phyloP scores from a whole-genome alignment of 805 yeast genomes.

The Candida silvatica region DNA sequence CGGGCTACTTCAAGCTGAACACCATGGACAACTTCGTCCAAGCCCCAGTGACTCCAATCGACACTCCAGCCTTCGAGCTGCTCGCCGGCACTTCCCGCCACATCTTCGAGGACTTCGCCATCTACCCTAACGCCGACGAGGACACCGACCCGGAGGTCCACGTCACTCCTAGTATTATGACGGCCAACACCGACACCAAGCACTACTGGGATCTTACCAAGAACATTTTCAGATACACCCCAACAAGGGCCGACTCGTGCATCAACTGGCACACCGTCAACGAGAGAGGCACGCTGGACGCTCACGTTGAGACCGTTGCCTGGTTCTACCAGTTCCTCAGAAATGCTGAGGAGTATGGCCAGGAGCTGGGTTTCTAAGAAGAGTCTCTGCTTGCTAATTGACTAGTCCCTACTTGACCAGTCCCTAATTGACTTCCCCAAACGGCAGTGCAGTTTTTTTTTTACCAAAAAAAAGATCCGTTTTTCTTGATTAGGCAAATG shows the following conservation, averaged over 20 bases:
- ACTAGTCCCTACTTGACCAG: too few relatives aligned
- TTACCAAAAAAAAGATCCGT: too few relatives aligned
- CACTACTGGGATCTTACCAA: constrained; percentile 47
- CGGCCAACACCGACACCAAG: constrained; percentile 57
- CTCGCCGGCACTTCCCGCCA: constrained; percentile 58
- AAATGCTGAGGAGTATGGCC: constrained; percentile 1
- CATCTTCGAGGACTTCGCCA: constrained; percentile 46
- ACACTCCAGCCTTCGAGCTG: constrained; percentile 40
- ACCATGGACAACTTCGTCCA: constrained; percentile 22
- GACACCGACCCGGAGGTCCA: constrained; percentile 9
- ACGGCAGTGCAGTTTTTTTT: too few relatives aligned
- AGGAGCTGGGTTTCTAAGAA: too few relatives aligned
- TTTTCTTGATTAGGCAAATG: too few relatives aligned
- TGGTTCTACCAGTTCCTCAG: constrained; percentile 3
- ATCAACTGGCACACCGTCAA: constrained; percentile 5
- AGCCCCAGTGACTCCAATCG: constrained; percentile 36
- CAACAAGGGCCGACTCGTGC: constrained; percentile 1
- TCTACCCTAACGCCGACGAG: constrained; percentile 20
- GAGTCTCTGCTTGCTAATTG: too few relatives aligned
- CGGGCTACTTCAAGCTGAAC: constrained; percentile 20
- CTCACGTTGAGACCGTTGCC: constrained; percentile 6
- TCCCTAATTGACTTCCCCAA: too few relatives aligned
- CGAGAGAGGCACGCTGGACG: constrained; percentile 4
- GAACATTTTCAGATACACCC: constrained; percentile 40
- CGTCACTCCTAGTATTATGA: constrained; percentile 41